Evolutionary conservation across 1,139 yeast genomes (phyloP).

Genomic region (Yamadazyma diddensiae): DNA sequence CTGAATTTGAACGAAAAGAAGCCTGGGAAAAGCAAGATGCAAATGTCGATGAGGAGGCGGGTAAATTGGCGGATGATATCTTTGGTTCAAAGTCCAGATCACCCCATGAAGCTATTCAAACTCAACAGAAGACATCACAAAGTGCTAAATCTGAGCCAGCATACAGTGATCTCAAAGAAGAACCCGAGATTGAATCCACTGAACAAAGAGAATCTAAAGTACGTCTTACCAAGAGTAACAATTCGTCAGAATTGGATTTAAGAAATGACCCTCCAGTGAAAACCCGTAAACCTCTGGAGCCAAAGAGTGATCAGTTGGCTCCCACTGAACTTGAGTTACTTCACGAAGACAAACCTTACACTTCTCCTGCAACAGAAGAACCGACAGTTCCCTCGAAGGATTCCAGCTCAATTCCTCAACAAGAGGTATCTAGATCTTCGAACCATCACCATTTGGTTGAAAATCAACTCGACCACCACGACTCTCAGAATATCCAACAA

Average conservation of each 20-base stretch:
- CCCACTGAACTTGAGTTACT: constrained; percentile 7
- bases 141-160: constrained; percentile 16
- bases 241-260: constrained; percentile 9
- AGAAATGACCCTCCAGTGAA: background rate
- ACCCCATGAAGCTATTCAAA: constrained; percentile 10
- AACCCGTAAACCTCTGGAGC: background rate
- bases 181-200: constrained; percentile 1
- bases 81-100: constrained; percentile 21
- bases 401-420: no score
- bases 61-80: constrained; percentile 41
- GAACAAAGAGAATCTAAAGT: background rate
- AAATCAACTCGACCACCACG: no score
- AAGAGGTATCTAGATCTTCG: background rate
- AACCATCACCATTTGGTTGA: no score
- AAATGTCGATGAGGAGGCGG: constrained; percentile 28
- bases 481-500: no score
- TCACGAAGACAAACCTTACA: background rate
- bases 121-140: constrained; percentile 14
- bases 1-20: constrained; percentile 29
- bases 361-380: background rate
- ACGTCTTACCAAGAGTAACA: constrained; percentile 14
- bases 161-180: constrained; percentile 1
- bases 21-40: constrained; percentile 34
- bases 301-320: constrained; percentile 1
- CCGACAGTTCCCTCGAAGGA: background rate